These are phyloP conservation scores for Aphanomyces astaci DNA, from an alignment of 352 stramenopile species.

Conservation along the genomic window DNA sequence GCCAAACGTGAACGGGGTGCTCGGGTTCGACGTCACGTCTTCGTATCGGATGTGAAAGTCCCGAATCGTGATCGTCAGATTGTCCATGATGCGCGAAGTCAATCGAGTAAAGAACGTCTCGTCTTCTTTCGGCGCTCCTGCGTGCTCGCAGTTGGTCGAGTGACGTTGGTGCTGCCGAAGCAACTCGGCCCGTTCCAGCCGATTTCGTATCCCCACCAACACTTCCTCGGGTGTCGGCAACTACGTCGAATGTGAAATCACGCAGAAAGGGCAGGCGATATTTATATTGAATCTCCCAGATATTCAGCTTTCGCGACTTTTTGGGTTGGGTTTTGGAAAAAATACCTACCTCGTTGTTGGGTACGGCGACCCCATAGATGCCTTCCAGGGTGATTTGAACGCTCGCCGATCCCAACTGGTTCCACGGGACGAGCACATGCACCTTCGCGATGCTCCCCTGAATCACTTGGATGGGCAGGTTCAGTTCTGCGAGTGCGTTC, in stretches of 20 bases:
- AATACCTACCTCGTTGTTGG: slow-evolving; percentile 36
- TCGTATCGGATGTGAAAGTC: slow-evolving; percentile 74
- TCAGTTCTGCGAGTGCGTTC: slow-evolving; percentile 65
- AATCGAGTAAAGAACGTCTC: slow-evolving; percentile 77
- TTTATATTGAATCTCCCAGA: too few relatives aligned
- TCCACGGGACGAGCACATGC: slow-evolving; percentile 79
- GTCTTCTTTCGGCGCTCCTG: slow-evolving; percentile 31
- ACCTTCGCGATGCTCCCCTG: slow-evolving; percentile 51
- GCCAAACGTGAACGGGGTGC: slow-evolving; percentile 57
- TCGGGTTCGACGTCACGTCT: slow-evolving; percentile 53
- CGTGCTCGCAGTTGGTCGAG: slow-evolving; percentile 32
- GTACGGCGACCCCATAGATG: slow-evolving; percentile 56
- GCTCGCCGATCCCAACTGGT: slow-evolving; percentile 67
- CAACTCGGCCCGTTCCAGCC: slow-evolving; percentile 59
- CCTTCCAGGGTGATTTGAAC: slow-evolving; percentile 69
- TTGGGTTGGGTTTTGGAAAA: too few relatives aligned
- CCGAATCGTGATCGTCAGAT: slow-evolving; percentile 55
- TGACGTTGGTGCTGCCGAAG: slow-evolving; percentile 62
- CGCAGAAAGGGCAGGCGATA: too few relatives aligned
- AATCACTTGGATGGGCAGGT: slow-evolving; percentile 59
- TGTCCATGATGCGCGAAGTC: slow-evolving; percentile 67
- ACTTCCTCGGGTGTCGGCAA: slow-evolving; percentile 44
- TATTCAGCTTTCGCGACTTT: too few relatives aligned
- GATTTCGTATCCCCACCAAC: slow-evolving; percentile 46
- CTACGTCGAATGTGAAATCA: too few relatives aligned